Conservation (phyloP, 768 basidiomycete genomes). For the Trametes cubensis region DNA sequence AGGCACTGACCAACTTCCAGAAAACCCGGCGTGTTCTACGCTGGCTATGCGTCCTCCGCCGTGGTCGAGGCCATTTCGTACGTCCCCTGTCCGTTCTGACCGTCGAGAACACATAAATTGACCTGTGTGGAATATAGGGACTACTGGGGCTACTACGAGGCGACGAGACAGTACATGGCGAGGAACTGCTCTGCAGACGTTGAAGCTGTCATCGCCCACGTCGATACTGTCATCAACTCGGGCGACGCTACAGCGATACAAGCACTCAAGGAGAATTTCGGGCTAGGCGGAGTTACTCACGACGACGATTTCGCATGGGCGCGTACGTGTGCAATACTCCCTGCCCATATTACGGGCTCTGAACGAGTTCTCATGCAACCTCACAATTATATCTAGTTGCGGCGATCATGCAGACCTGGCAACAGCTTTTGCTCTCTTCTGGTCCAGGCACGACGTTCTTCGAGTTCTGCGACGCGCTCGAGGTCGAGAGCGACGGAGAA, state of each 20-base stretch:
- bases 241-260: constrained; percentile 51
- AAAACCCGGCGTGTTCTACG: constrained; percentile 60
- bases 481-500: constrained; percentile 56
- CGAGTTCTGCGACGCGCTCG: constrained; percentile 69
- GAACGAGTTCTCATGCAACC: too few species aligned
- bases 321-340: constrained; percentile 36
- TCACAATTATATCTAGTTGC: too few species aligned
- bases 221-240: constrained; percentile 58
- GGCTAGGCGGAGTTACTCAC: constrained; percentile 54
- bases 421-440: constrained; percentile 53
- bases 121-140: constrained; percentile 38
- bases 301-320: constrained; percentile 69
- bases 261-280: constrained; percentile 58
- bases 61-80: constrained; percentile 65
- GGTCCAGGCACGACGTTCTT: constrained; percentile 52
- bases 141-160: constrained; percentile 76
- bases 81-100: constrained; percentile 1
- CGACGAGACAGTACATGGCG: constrained; percentile 68
- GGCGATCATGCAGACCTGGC: constrained; percentile 70
- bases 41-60: constrained; percentile 66
- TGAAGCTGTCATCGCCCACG: constrained; percentile 59
- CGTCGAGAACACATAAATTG: not conserved
- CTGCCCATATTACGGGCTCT: too few species aligned
- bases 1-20: constrained; percentile 36
- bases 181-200: constrained; percentile 75